A percentile compares a stretch with the other conserved stretches of the same genome.
These are phyloP conservation scores for Glebionis coronaria DNA, from an alignment of 129 eudicot species.

Conservation along the genomic window DNA sequence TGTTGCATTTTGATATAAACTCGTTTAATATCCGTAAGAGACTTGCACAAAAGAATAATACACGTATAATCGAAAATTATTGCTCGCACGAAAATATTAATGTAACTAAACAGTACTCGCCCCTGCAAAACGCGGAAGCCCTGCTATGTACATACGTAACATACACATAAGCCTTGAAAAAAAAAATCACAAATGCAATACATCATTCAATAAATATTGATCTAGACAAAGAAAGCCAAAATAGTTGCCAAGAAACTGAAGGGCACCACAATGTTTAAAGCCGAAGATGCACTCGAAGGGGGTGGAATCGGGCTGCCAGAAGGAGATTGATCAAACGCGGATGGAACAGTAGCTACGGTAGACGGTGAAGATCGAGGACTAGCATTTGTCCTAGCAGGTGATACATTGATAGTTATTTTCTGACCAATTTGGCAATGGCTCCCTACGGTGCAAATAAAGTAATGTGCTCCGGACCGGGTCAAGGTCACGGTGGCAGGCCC, in stretches of 20 bases:
- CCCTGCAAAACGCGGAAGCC: too few species aligned
- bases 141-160: too few species aligned
- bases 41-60: too few species aligned
- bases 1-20: too few species aligned
- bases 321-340: conserved; percentile 20
- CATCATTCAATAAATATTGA: not conserved
- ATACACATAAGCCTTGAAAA: too few species aligned
- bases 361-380: conserved; percentile 27
- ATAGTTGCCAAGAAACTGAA: conserved; percentile 35
- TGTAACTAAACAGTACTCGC: too few species aligned
- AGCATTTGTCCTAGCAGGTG: conserved; percentile 16
- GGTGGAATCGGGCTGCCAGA: conserved; percentile 20
- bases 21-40: too few species aligned
- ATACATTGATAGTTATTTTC: conserved; percentile 52
- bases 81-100: too few species aligned
- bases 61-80: too few species aligned
- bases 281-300: conserved; percentile 12
- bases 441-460: conserved; percentile 47
- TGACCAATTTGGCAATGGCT: conserved; percentile 57
- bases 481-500: conserved; percentile 49
- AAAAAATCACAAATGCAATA: not conserved
- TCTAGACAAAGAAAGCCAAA: conserved; percentile 35
- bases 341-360: conserved; percentile 15
- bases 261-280: conserved; percentile 26
- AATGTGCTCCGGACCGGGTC: conserved; percentile 38